Evolutionary conservation across 768 basidiomycete genomes (phyloP), one percentile per base, ranked within the genome.

Genomic region (Russula vinacea): DNA sequence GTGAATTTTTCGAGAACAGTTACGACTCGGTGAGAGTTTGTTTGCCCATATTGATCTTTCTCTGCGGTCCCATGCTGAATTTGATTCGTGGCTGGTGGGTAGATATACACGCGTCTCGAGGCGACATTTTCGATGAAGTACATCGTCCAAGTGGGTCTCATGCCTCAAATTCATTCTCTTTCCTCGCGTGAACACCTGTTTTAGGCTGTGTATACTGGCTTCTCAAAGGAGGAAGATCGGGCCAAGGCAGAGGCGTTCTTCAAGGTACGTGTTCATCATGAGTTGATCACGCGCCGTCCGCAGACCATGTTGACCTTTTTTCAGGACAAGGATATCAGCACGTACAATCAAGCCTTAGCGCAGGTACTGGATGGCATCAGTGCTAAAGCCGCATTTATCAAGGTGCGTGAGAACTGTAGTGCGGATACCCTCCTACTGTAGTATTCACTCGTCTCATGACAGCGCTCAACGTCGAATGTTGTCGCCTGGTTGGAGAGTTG

Each of bases 1-100:
- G 80, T 3, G 71, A 81, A 47, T 89, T 86, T 74, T 85, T 92
- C 77, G 82, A 84, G 76, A 79, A 84, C 44, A 82, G 92, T 70
- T 93, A 87, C 71, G 81, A 85, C 59, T 68, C 66, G 19, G 89
- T 88, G 70, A 69, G 85, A 47, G 45, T n/a, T 47, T 47, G 29
- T 7, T 75, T 35, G 56, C 8, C 11, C 2, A 1, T 24, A 0
- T 51, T 40, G n/a, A 24, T 4, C n/a, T 47, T 45, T 24, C 45
- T 47, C 45, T 47, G 45, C 45, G 11, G 22, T 47, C n/a, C 45
- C 45, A n/a, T 11, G 44, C 44, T 47, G 22, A 47, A 5, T 22
- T 47, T 24, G n/a, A 9, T 22, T 22, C 7, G 7, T 47, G 39
- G 2, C 37, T 1, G 22, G 17, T 35, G 24, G 13, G 11, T 55